Base-by-base conservation (phyloP, 441 rosid genomes). In the Corymbia calophylla region DNA sequence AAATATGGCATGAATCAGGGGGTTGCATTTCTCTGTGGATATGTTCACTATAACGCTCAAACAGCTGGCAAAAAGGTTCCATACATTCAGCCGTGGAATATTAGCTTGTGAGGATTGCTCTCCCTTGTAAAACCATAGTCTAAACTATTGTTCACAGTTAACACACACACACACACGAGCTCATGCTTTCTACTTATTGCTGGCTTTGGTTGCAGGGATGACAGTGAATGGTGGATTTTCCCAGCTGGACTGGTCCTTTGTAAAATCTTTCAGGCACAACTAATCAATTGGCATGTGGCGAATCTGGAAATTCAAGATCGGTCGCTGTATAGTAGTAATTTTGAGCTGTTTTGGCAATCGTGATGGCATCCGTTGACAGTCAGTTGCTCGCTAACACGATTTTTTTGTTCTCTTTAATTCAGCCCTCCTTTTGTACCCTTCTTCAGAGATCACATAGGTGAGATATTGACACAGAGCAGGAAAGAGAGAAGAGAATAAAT, bases 211-310 rank as follows among this genome's bases (percentile, higher is more conserved):
- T 92, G 96, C 97, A 98, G 99, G 99, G 99, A 98, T 90, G 99
- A 98, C 91, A 97, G 98, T 89, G 99, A 97, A 92, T 97, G 99
- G 99, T 97, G 99, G 99, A 94, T 98, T 89, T 97, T 98, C 91
- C 99, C 99, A 31, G 98, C 95, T n/a, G 99, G 97, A 70, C 93
- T 98, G 91, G 98, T 98, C 87, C 86, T 97, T 44, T 98, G 99
- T 94, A 98, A 98, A 93, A 93, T 95, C 87, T 91, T 97, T 87
- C 99, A 98, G 88, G 95, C 99, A 16, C 99, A 97, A 91, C 99
- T 97, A 87, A 93, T 97, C 91, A 98, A 98, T 89, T 95, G 99
- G 95, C 99, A 97, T 90, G 95, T 97, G 70, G 99, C 99, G 3
- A 97, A 98, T 92, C 95, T 97, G 93, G 99, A 97, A 95, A 98